These are phyloP conservation scores for Cutaneotrichosporon sp. DNA, from an alignment of 1,284 basidiomycete species.

Conservation along the genomic window DNA sequence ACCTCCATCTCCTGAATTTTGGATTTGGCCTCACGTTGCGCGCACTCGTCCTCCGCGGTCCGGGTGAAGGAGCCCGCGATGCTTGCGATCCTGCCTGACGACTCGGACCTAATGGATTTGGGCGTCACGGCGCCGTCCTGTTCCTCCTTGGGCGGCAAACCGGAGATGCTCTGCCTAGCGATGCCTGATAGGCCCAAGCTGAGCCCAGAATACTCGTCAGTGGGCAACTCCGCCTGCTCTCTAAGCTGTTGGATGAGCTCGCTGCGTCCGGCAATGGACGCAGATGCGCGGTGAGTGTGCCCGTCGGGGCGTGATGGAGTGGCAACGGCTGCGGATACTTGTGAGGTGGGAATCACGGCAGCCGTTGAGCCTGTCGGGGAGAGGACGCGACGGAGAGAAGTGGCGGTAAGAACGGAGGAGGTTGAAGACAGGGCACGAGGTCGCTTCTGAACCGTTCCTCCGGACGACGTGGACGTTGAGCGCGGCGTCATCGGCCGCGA, in stretches of 20 bases:
- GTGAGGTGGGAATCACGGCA: background rate
- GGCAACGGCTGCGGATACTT: constrained; percentile 25
- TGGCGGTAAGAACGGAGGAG: constrained; percentile 33
- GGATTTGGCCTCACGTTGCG: constrained; percentile 26
- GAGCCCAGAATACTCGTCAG: constrained; percentile 25
- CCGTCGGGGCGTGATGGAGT: constrained; percentile 23
- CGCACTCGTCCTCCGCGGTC: constrained; percentile 11
- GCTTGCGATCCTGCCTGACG: background rate
- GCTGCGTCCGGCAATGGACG: constrained; percentile 16
- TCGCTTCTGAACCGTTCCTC: constrained; percentile 26
- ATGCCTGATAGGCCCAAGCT: constrained; percentile 37
- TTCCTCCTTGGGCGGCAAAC: constrained; percentile 38
- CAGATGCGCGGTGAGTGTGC: constrained; percentile 23
- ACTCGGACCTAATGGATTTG: background rate
- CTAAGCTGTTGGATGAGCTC: constrained; percentile 42
- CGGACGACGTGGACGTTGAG: constrained; percentile 23
- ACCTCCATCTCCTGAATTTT: constrained; percentile 43
- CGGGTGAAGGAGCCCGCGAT: constrained; percentile 5
- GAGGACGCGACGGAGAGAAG: constrained; percentile 32
- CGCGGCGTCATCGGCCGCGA: constrained; percentile 25
- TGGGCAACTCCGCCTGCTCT: constrained; percentile 28
- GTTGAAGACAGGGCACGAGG: constrained; percentile 33
- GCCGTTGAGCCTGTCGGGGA: constrained; percentile 33
- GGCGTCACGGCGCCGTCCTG: background rate
- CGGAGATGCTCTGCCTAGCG: constrained; percentile 30